phyloP scores from a whole-genome alignment of 345 rosid species.

The Gossypium stocksii region DNA sequence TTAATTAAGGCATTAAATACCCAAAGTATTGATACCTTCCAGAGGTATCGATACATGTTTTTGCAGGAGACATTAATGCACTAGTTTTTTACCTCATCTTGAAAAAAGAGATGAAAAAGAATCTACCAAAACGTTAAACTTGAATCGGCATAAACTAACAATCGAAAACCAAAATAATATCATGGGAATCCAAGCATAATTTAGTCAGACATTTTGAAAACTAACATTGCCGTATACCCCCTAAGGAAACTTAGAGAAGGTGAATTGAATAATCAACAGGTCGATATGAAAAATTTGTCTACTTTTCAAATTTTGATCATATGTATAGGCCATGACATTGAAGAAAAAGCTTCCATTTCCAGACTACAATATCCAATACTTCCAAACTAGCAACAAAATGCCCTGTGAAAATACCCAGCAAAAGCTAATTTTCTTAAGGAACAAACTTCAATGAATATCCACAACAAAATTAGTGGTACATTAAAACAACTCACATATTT shows the following conservation, averaged over 20 bases:
- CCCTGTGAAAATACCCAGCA: neutral
- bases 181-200: neutral
- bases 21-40: too few species aligned
- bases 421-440: slow-evolving; percentile 1
- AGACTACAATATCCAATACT: neutral
- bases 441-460: neutral
- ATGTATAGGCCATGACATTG: neutral
- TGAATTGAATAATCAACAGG: neutral
- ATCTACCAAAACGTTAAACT: neutral
- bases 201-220: neutral
- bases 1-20: too few species aligned
- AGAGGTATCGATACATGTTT: too few species aligned
- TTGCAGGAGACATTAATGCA: too few species aligned
- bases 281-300: neutral
- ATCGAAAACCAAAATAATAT: neutral
- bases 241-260: neutral
- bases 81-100: neutral
- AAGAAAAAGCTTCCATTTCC: neutral
- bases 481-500: too few species aligned
- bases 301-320: neutral
- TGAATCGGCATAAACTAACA: neutral
- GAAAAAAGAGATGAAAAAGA: neutral
- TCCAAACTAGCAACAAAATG: neutral
- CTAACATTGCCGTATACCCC: neutral
- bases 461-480: too few species aligned